Base-by-base conservation (phyloP, 1,139 yeast genomes). In the Suhomyces ambrosiae region DNA sequence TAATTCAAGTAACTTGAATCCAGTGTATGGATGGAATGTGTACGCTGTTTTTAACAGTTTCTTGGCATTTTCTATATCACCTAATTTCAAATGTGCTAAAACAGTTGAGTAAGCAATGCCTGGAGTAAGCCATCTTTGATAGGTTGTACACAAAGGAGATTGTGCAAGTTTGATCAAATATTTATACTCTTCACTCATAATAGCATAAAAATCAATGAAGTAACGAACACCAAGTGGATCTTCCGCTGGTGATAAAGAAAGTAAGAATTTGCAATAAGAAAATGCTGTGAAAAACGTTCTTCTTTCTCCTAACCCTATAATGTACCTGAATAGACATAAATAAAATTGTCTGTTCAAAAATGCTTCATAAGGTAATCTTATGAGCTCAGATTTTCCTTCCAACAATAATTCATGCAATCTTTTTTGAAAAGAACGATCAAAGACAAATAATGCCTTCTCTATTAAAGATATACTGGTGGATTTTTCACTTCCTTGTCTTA, bases 181-280 rank as follows among this genome's bases (percentile, higher is more conserved):
- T 38, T 75, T 68, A 52, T 72, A 81, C 45, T 86, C 87, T 28
- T 75, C 82, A 33, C 87, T 72, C 63, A 80, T 68, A 7, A 86
- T 65, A 5, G 92, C 83, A 54, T 86, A 88, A 52, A 76, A 83
- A 56, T 88, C 96, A 49, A 88, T 80, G 58, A 87, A 85, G 52
- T 83, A 82, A 46, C 95, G 72, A 5, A 84, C 89, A 9, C 96
- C 95, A 41, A 83, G 64, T 0, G 96, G 96, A 65, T 88, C 97
- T 33, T 83, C 87, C 1, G 80, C 75, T 1, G 96, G 95, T 25
- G 80, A 75, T 30, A 88, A 63, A 1, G 88, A 76, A 47, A 84
- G 65, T 35, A 89, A 64, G 6, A 84, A 66, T 54, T 86, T 88
- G 50, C 86, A 78, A 65, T 82, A 88, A 28, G 80, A 75, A 37